Conservation (phyloP, 805 yeast species). For the Babjeviella inositovora region DNA sequence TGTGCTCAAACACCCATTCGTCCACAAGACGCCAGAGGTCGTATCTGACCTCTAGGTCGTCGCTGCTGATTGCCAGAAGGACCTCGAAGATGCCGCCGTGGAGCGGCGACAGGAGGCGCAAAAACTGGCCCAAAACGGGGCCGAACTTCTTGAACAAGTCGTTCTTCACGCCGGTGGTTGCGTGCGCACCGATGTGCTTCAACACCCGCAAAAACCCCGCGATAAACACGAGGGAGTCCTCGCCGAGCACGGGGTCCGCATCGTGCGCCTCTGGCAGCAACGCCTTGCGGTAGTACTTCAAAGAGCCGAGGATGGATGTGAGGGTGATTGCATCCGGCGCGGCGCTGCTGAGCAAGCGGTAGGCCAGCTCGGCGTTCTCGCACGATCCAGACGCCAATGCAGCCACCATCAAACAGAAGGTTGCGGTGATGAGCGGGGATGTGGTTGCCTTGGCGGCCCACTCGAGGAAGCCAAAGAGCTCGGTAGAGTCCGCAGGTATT, state of each 20-base stretch:
- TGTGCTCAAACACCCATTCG: too few species aligned
- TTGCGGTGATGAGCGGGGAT: constrained; percentile 68
- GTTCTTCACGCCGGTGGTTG: too few species aligned
- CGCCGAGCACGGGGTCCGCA: constrained; percentile 44
- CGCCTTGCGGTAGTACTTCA: constrained; percentile 12
- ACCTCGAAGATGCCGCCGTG: too few species aligned
- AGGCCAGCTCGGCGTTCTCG: constrained; percentile 33
- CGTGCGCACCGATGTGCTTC: too few species aligned
- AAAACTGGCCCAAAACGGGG: not conserved
- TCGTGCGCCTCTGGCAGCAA: constrained; percentile 4
- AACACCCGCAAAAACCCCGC: constrained; percentile 56
- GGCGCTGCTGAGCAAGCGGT: constrained; percentile 32
- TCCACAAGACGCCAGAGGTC: too few species aligned
- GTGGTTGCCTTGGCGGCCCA: constrained; percentile 77
- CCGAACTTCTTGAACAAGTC: not conserved
- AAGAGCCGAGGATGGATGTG: too few species aligned
- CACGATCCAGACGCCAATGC: constrained; percentile 52
- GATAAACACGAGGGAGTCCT: constrained; percentile 63
- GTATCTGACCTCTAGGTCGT: too few species aligned
- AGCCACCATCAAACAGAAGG: constrained; percentile 67
- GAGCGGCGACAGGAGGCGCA: too few species aligned
- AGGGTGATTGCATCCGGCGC: too few species aligned
- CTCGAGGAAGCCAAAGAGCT: constrained; percentile 62
- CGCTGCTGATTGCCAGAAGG: too few species aligned
- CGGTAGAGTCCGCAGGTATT: constrained; percentile 18